phyloP scores from a whole-genome alignment of 2,329 filamentous ascomycete genomes.

The Lomentospora prolificans region DNA sequence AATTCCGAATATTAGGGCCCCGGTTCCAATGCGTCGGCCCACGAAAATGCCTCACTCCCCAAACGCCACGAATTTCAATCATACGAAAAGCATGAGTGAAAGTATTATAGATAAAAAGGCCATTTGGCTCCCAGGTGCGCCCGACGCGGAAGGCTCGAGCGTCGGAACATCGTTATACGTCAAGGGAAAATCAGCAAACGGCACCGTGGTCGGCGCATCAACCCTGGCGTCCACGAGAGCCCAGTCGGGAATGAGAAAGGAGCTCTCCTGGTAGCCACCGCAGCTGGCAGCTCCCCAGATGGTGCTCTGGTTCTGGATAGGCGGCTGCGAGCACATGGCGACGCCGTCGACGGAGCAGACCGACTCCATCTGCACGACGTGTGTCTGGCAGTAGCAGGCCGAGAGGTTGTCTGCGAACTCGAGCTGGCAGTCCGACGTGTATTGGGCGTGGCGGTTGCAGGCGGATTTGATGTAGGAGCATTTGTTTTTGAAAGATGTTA shows the following conservation, averaged over 20 bases:
- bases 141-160: neutral
- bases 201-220: neutral
- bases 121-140: neutral
- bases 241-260: neutral
- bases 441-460: neutral
- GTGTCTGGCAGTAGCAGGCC: neutral
- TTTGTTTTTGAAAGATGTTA: neutral
- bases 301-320: neutral
- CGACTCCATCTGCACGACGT: neutral
- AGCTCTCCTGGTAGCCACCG: neutral
- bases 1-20: too few relatives aligned
- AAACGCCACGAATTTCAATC: too few relatives aligned
- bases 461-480: slow-evolving; percentile 1
- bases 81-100: neutral
- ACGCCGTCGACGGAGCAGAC: neutral
- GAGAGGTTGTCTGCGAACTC: neutral
- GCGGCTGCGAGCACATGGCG: neutral
- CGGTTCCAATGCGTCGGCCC: too few relatives aligned
- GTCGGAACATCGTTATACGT: neutral
- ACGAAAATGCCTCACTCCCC: too few relatives aligned
- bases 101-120: neutral
- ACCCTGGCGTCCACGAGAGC: neutral
- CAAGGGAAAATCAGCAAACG: neutral
- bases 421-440: neutral
- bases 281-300: neutral